These are phyloP conservation scores for Colletotrichum costaricense DNA, from an alignment of 2,329 filamentous ascomycete species.

Conservation along the genomic window DNA sequence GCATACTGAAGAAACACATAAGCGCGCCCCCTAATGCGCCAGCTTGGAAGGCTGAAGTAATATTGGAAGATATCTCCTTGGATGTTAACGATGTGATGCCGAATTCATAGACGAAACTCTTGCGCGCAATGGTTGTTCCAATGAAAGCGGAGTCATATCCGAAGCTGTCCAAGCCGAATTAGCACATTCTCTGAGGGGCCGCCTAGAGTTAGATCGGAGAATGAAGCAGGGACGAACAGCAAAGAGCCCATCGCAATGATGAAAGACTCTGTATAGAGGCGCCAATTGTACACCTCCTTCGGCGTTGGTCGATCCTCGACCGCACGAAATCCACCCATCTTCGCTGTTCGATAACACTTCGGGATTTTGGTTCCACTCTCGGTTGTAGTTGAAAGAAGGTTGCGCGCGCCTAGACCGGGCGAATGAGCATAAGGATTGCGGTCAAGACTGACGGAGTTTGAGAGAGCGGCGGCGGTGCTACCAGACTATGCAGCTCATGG, in stretches of 20 bases:
- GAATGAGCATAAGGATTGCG: neutral
- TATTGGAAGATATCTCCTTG: constrained; percentile 51
- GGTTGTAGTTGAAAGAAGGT: neutral
- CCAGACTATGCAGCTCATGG: neutral
- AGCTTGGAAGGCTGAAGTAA: constrained; percentile 60
- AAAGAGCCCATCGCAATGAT: constrained; percentile 60
- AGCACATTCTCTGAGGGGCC: neutral
- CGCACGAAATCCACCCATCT: constrained; percentile 54
- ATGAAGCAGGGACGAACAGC: constrained; percentile 44
- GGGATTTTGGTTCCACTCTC: neutral
- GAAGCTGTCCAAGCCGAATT: constrained; percentile 47
- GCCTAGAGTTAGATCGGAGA: too few relatives aligned
- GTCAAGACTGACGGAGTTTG: neutral
- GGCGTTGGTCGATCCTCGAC: constrained; percentile 67
- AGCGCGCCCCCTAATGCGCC: constrained; percentile 66
- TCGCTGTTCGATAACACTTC: neutral
- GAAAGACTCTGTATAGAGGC: constrained; percentile 58
- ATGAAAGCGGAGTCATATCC: constrained; percentile 67
- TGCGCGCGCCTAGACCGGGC: neutral
- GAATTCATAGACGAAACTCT: constrained; percentile 58
- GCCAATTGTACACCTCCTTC: constrained; percentile 65
- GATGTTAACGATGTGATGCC: constrained; percentile 43
- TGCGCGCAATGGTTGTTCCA: constrained; percentile 63
- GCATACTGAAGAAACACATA: constrained; percentile 53
- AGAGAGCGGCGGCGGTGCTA: neutral